Evolutionary conservation across 140 eudicot species (phyloP), one percentile per base, ranked within the genome.

Genomic region (Stevia rebaudiana): DNA sequence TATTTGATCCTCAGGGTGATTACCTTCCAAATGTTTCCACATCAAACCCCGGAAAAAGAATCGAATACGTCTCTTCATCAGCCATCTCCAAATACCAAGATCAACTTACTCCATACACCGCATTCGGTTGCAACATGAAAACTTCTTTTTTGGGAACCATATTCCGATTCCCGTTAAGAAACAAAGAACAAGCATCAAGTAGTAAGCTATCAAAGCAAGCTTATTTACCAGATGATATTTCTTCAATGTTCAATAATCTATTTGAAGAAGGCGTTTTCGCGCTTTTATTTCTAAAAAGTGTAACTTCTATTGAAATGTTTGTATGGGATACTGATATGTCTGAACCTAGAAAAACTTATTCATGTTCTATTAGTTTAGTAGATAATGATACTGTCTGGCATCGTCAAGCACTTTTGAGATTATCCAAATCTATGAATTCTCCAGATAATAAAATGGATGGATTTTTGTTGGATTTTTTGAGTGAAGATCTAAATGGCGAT

Each of bases 151-250:
- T 65, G 1, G 98, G 98, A 74, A 92, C 98, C 70, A 80, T 92
- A 59, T 92, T 92, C 43, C 95, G 96, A 53, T 92, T 92, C 69
- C 98, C 96, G 73, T 63, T 92, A 84, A 88, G 98, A 70, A 88
- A 80, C 53, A 78, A 78, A 23, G 89, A 85, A 59, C 98, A 92
- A 80, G 98, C 98, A 37, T 82, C 84, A 56, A 83, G 71, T 28
- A 92, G 98, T 78, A 92, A 82, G 78, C 95, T 92, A 51, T 92
- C 98, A 60, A 92, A 80, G 84, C 98, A 92, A 81, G 88, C 90
- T 23, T 92, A 92, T 67, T 42, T 65, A 19, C 86, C 88, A 74
- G 96, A 92, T 58, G 98, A 92, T 44, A 71, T 92, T 61, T 68
- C 83, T 68, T 61, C 78, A 72, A 79, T 92, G 94, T 85, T 92